A percentile compares a stretch with the other conserved stretches of the same genome.
phyloP scores from a whole-genome alignment of 1,284 basidiomycete genomes.

The Rugosomyces carneus region DNA sequence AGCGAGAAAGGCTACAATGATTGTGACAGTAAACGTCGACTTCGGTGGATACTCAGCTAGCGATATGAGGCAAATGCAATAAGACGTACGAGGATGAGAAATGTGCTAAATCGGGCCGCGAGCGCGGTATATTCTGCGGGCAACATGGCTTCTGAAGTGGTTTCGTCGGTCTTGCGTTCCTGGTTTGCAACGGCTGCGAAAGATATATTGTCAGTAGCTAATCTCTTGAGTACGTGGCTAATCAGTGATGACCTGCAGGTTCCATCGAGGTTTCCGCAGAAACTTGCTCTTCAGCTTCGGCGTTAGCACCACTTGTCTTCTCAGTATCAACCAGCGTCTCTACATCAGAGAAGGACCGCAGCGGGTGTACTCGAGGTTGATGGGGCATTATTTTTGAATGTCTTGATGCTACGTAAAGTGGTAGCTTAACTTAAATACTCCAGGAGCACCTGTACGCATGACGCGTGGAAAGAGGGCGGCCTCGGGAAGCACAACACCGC shows the following conservation, averaged over 20 bases:
- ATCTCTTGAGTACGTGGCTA: not conserved
- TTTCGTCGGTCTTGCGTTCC: not conserved
- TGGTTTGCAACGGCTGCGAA: not conserved
- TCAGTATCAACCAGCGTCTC: not conserved
- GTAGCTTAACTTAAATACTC: too few relatives aligned
- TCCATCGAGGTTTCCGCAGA: not conserved
- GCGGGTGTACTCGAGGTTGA: not conserved
- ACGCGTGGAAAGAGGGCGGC: too few relatives aligned
- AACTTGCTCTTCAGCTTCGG: not conserved
- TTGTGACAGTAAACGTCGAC: slow-evolving; percentile 24
- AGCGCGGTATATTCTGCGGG: slow-evolving; percentile 11
- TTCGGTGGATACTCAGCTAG: slow-evolving; percentile 2
- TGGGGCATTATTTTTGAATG: not conserved
- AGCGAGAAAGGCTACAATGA: slow-evolving; percentile 22
- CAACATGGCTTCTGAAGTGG: too few relatives aligned
- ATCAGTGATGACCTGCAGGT: not conserved
- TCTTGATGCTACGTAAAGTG: not conserved
- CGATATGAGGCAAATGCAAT: not conserved
- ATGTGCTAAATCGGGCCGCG: slow-evolving; percentile 20
- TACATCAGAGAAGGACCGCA: not conserved
- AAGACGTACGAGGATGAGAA: slow-evolving; percentile 20
- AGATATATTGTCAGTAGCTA: not conserved
- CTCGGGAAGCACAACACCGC: too few relatives aligned
- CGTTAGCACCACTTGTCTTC: not conserved
- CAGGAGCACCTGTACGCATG: too few relatives aligned